phyloP scores from a whole-genome alignment of 192 early-diverging fungal genomes.

The Jimgerdemannia lactiflua region DNA sequence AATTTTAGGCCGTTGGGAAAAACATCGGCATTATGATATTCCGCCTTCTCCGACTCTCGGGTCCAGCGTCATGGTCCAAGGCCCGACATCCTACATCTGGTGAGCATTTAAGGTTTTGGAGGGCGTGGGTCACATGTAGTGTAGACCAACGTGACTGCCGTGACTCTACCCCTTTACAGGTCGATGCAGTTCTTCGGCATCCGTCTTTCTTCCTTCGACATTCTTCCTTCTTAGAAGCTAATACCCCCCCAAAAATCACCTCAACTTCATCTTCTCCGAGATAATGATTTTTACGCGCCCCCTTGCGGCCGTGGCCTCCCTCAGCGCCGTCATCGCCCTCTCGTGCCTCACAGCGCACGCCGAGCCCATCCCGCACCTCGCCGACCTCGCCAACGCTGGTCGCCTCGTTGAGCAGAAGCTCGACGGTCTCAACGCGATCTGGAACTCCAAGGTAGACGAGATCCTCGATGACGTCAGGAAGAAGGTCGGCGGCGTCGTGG shows the following conservation, averaged over 20 bases:
- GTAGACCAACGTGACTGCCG: too few species aligned
- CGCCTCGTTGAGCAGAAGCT: background rate
- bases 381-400: background rate
- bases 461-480: background rate
- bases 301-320: background rate
- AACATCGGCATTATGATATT: too few species aligned
- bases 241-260: too few species aligned
- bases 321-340: background rate
- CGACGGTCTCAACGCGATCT: background rate
- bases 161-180: too few species aligned
- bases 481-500: conserved; percentile 5
- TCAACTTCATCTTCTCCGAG: background rate
- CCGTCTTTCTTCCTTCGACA: background rate
- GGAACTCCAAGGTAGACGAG: background rate
- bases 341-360: background rate
- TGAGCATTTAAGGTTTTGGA: too few species aligned
- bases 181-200: too few species aligned
- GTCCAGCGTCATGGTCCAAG: too few species aligned
- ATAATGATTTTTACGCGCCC: background rate
- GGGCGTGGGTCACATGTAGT: too few species aligned
- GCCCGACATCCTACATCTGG: too few species aligned
- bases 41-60: too few species aligned
- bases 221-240: background rate
- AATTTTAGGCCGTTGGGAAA: too few species aligned
- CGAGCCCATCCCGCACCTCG: background rate